These are phyloP conservation scores for Myrica gale DNA, from an alignment of 306 rosid genomes.

Conservation along the genomic window DNA sequence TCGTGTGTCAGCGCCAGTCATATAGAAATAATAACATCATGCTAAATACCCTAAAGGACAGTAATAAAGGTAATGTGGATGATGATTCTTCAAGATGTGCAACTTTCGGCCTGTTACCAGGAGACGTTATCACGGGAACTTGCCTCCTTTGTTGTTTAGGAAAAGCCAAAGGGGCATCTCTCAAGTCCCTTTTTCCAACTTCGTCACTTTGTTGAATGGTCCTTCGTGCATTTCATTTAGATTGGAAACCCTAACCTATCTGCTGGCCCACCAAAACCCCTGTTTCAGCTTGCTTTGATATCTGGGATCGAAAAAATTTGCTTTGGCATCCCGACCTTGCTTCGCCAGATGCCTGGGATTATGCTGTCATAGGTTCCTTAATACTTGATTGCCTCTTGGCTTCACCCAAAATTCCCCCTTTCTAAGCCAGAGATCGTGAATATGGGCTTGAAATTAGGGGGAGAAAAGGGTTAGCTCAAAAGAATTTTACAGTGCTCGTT, in stretches of 20 bases:
- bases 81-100: conserved; percentile 56
- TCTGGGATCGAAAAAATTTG: not conserved
- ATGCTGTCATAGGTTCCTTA: not conserved
- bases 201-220: conserved; percentile 47
- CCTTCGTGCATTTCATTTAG: conserved; percentile 7
- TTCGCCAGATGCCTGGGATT: conserved; percentile 16
- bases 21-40: not conserved
- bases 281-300: conserved; percentile 13
- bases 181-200: conserved; percentile 36
- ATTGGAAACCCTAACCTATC: conserved; percentile 2
- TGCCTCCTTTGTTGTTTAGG: conserved; percentile 52
- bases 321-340: too few species aligned
- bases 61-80: conserved; percentile 32
- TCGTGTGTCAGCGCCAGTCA: not conserved
- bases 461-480: conserved; percentile 5
- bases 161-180: conserved; percentile 38
- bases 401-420: not conserved
- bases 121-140: conserved; percentile 66
- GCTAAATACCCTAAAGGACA: conserved; percentile 5
- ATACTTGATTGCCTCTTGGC: not conserved
- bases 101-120: conserved; percentile 57
- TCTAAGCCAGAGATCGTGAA: not conserved
- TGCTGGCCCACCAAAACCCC: conserved; percentile 3
- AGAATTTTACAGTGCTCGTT: conserved; percentile 34
- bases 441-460: not conserved